A percentile compares a stretch with the other conserved stretches of the same genome.
phyloP scores from a whole-genome alignment of 495 filamentous ascomycete species.

The Pseudomonodictys pantanalensis region DNA sequence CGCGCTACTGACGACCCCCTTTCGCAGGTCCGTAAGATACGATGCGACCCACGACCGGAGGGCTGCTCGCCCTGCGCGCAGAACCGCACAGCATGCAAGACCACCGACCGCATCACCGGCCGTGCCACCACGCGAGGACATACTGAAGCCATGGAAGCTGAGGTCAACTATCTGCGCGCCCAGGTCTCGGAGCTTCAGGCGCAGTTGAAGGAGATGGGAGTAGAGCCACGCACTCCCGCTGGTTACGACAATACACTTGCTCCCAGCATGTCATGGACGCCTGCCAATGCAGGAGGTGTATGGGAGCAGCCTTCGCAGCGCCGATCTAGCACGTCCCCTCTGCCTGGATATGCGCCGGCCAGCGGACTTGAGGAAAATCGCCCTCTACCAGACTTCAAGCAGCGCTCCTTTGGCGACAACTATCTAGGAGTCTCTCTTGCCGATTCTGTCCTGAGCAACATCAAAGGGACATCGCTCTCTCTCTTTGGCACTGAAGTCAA shows the following conservation, averaged over 20 bases:
- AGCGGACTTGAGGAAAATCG: slow-evolving; percentile 9
- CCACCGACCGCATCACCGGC: slow-evolving; percentile 84
- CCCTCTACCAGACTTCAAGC: slow-evolving; percentile 49
- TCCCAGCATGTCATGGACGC: slow-evolving; percentile 5
- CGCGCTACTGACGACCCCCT: slow-evolving; percentile 1
- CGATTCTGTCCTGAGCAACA: slow-evolving; percentile 64
- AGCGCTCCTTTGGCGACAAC: slow-evolving; percentile 59
- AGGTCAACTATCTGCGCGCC: slow-evolving; percentile 40
- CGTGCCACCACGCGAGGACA: slow-evolving; percentile 75
- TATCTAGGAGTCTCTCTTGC: slow-evolving; percentile 69
- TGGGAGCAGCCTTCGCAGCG: slow-evolving; percentile 5
- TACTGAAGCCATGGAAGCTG: slow-evolving; percentile 53
- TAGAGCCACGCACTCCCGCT: slow-evolving; percentile 30
- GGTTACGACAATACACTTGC: slow-evolving; percentile 7
- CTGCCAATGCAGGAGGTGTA: slow-evolving; percentile 4
- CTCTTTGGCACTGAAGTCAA: slow-evolving; percentile 77
- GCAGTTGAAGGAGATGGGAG: slow-evolving; percentile 39
- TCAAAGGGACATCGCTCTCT: slow-evolving; percentile 69
- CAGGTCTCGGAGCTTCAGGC: slow-evolving; percentile 38
- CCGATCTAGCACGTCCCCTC: slow-evolving; percentile 19
- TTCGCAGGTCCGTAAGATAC: slow-evolving; percentile 72
- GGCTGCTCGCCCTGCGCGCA: slow-evolving; percentile 75
- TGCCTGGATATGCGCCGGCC: slow-evolving; percentile 13
- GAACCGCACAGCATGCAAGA: slow-evolving; percentile 68
- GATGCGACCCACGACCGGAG: slow-evolving; percentile 69